These are phyloP conservation scores for Lasiodiplodia citricola DNA, from an alignment of 2,329 filamentous ascomycete species.

Conservation along the genomic window DNA sequence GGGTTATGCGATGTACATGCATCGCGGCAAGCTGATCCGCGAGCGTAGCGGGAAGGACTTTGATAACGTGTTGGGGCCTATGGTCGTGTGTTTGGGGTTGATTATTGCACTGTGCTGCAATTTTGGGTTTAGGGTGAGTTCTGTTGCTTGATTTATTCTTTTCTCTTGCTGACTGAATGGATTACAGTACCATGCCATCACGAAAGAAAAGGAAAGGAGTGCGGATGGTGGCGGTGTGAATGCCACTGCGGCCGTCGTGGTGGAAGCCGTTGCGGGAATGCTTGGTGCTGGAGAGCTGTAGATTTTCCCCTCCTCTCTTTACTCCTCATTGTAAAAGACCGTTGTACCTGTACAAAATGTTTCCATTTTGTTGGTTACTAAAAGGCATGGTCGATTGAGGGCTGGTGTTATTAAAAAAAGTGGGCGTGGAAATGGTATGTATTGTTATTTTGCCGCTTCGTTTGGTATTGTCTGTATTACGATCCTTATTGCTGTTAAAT, in stretches of 20 bases:
- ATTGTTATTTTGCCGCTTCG: too few species aligned
- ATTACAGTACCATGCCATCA: conserved; percentile 4
- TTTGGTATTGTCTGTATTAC: too few species aligned
- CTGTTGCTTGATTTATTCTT: neutral
- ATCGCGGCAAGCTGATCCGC: conserved; percentile 77
- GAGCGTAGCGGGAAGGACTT: conserved; percentile 90
- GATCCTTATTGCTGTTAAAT: too few species aligned
- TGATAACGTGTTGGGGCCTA: conserved; percentile 83
- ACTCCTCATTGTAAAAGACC: too few species aligned
- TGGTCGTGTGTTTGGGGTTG: conserved; percentile 81
- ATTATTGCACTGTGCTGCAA: conserved; percentile 82
- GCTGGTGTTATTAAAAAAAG: too few species aligned
- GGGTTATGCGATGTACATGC: conserved; percentile 85
- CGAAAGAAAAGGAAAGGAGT: neutral
- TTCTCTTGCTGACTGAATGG: neutral
- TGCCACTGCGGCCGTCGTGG: neutral
- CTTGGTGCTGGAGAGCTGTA: conserved; percentile 2
- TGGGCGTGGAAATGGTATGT: too few species aligned
- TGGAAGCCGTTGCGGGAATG: conserved; percentile 1
- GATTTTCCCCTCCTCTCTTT: too few species aligned
- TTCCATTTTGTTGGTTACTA: too few species aligned
- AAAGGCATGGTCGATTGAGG: too few species aligned
- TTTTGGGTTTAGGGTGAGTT: conserved; percentile 73
- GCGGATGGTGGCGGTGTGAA: neutral
- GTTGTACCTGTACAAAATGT: too few species aligned